Evolutionary conservation across 2,329 filamentous ascomycete species (phyloP), one percentile per base, ranked within the genome.

Genomic region (Neonectria faginata): DNA sequence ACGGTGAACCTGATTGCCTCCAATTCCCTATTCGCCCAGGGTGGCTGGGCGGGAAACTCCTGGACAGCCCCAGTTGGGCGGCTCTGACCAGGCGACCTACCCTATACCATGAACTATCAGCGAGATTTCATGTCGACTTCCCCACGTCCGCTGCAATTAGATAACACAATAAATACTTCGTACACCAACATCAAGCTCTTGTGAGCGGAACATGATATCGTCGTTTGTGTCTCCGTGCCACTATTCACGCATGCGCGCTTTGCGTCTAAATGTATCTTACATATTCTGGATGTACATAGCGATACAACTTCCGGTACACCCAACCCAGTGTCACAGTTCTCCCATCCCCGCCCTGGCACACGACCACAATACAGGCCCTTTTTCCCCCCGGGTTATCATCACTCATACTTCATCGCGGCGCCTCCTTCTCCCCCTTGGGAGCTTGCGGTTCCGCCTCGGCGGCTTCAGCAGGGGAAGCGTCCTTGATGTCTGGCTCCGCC

Each of bases 271-370:
- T 66, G 50, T 73, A 73, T 74, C 65, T 71, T 73, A 73, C 69
- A 74, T 70, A 45, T 66, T 66, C 65, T 71, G 70, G 60, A 68
- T 74, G 59, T 73, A 74, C 72, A 73, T 60, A 63, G 61, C 67
- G 61, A 69, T 65, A 57, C 57, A 58, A 33, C 41, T 45, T 25
- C 42, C 31, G 12, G 33, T 16, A 48, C 41, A 39, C 47, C 52
- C 10, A 41, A 27, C 36, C 36, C 3, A 29, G 48, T 52, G 25
- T 50, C 57, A 31, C 44, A 59, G 48, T 20, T 31, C 50, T 25
- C n/a, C 27, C 20, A 33, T 55, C 39, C 33, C 20, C 11, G 39
- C 39, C 16, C 48, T 29, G 6, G 39, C 54, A 29, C 16, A 25
- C 42, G 18, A 25, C 27, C 44, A 29, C 2, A 48, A 12, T 36